Conservation (phyloP, 768 basidiomycete genomes). For the Phylloporus sp. region DNA sequence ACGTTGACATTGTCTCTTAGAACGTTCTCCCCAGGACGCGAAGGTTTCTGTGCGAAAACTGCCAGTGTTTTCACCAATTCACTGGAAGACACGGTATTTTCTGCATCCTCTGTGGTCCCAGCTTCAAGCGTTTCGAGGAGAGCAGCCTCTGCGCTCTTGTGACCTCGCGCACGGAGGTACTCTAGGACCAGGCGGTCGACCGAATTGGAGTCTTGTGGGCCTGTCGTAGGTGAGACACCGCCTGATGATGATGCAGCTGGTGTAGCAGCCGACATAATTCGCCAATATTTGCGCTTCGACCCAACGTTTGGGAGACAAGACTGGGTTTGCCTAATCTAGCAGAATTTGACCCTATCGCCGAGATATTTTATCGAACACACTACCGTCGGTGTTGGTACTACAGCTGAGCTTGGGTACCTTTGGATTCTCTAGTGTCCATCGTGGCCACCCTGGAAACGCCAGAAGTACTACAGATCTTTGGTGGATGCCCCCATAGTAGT, state of each 20-base stretch:
- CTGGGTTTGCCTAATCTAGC: slow-evolving; percentile 1
- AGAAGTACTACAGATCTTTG: too few relatives aligned
- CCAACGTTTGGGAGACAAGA: neutral
- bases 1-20: slow-evolving; percentile 63
- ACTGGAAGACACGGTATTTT: slow-evolving; percentile 41
- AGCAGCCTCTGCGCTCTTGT: slow-evolving; percentile 40
- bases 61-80: slow-evolving; percentile 55
- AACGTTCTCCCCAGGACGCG: slow-evolving; percentile 63
- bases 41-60: slow-evolving; percentile 64
- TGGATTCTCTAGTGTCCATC: too few relatives aligned
- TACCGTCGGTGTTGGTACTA: too few relatives aligned
- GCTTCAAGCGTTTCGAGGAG: slow-evolving; percentile 38
- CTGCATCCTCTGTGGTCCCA: slow-evolving; percentile 31
- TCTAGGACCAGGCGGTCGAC: slow-evolving; percentile 42
- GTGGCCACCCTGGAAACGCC: too few relatives aligned
- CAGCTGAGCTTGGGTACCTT: too few relatives aligned
- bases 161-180: slow-evolving; percentile 45
- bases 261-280: slow-evolving; percentile 28
- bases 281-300: neutral
- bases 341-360: too few relatives aligned
- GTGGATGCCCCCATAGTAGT: too few relatives aligned
- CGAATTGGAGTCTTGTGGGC: slow-evolving; percentile 27
- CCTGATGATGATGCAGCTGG: slow-evolving; percentile 34
- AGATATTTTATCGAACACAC: neutral
- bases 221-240: slow-evolving; percentile 28